A percentile compares a stretch with the other conserved stretches of the same genome.
Conservation (phyloP, 352 stramenopile genomes). For the Phytophthora niederhauseri region DNA sequence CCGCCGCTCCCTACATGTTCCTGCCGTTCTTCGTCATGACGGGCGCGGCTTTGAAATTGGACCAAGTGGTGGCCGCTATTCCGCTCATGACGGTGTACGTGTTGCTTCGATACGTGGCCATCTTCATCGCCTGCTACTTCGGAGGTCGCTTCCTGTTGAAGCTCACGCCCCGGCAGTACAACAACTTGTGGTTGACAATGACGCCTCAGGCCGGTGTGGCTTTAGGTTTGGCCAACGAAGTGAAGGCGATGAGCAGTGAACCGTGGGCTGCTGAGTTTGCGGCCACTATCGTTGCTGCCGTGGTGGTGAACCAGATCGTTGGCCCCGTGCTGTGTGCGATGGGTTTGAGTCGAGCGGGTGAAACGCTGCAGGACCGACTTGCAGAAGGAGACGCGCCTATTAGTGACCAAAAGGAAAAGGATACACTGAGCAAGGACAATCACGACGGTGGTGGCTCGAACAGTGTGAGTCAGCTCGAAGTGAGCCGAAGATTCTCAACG, state of each 20-base stretch:
- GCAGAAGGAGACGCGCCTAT: not conserved
- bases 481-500: conserved; percentile 13
- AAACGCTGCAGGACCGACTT: conserved; percentile 42
- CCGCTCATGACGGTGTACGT: conserved; percentile 73
- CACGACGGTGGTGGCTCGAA: conserved; percentile 1
- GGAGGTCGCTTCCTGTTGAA: conserved; percentile 65
- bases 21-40: conserved; percentile 83
- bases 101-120: conserved; percentile 58
- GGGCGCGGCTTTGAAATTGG: conserved; percentile 62
- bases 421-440: conserved; percentile 14
- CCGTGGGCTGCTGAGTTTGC: conserved; percentile 63
- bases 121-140: conserved; percentile 70
- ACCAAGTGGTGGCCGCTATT: conserved; percentile 67
- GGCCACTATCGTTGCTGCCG: conserved; percentile 66
- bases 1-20: conserved; percentile 74
- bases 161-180: conserved; percentile 63
- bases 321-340: conserved; percentile 64
- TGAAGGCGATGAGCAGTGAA: conserved; percentile 60
- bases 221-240: conserved; percentile 61
- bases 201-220: conserved; percentile 70
- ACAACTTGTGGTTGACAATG: conserved; percentile 79
- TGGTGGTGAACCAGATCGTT: conserved; percentile 78
- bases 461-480: conserved; percentile 21
- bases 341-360: conserved; percentile 55
- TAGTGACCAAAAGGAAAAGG: conserved; percentile 9